A percentile compares a stretch with the other conserved stretches of the same genome.
phyloP scores from a whole-genome alignment of 2,329 filamentous ascomycete species.

The Exserohilum rostratum region DNA sequence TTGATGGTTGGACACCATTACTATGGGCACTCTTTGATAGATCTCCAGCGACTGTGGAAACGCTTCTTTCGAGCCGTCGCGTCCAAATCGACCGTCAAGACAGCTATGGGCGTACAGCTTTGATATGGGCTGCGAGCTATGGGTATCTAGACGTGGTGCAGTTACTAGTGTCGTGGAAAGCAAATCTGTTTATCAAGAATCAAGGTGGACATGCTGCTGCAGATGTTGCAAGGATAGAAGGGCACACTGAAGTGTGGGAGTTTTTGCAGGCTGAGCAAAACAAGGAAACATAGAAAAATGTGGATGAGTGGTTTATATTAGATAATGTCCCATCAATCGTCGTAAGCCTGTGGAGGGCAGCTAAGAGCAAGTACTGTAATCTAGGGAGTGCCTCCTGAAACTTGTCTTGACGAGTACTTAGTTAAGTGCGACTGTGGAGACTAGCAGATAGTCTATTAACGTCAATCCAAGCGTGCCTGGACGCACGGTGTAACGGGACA shows the following conservation, averaged over 20 bases:
- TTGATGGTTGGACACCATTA: constrained; percentile 47
- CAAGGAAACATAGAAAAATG: not conserved
- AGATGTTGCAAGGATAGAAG: constrained; percentile 20
- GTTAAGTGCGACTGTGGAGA: too few species aligned
- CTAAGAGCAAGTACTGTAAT: too few species aligned
- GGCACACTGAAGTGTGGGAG: constrained; percentile 23
- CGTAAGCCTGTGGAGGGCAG: too few species aligned
- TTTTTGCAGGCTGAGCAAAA: constrained; percentile 8
- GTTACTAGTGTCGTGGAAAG: constrained; percentile 19
- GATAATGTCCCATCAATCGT: too few species aligned
- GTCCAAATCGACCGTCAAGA: constrained; percentile 44
- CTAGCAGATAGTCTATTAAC: too few species aligned
- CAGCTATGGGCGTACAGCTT: constrained; percentile 32
- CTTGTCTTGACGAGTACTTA: too few species aligned
- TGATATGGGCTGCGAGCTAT: constrained; percentile 47
- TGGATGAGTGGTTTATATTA: too few species aligned
- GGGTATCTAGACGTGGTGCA: constrained; percentile 36
- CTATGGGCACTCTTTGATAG: constrained; percentile 42
- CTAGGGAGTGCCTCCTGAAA: too few species aligned
- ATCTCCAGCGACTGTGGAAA: constrained; percentile 36
- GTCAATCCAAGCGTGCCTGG: too few species aligned
- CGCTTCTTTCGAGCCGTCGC: constrained; percentile 35
- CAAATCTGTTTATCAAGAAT: constrained; percentile 16
- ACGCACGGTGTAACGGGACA: not conserved
- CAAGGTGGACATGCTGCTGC: constrained; percentile 18